Evolutionary conservation across 2,329 filamentous ascomycete species (phyloP), one percentile per base, ranked within the genome.

Genomic region (Scedosporium aurantiacum): DNA sequence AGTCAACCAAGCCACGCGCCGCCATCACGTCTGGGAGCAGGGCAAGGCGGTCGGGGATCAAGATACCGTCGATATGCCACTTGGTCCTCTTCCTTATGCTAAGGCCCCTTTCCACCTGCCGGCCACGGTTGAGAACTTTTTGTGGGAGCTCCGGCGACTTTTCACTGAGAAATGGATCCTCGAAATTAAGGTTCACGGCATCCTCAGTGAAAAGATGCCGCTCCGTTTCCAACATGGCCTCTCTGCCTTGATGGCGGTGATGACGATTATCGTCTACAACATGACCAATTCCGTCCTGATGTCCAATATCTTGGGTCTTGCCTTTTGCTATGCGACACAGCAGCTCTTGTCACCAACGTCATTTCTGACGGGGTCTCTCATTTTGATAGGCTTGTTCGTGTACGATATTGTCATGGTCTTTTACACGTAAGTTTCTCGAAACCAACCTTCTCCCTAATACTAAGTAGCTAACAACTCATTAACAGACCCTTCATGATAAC

Each of bases 381-480:
- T 97, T 8, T 78, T 97, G 1, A 76, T 79, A 8, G 90, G 88
- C 0, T 78, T 97, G 1, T 97, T 97, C 76, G 84, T 96, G 69
- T 99, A 99, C 70, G 93, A 99, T 70, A 93, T 99, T 57, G 86
- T 94, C 72, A 91, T 93, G 79, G 90, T 94, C 5, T 94, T 94
- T 70, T 94, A 88, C 70, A 92, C 89, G 76, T 86, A 70, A 74
- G 83, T 78, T 23, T 14, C 7, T 18, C 56, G 16, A 16, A 7
- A 8, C 3, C 14, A n/a, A 2, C 4, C 5, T n/a, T 5, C 7
- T n/a, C 21, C 5, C 23, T 25, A n/a, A 5, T 4, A n/a, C 16
- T 45, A 4, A 41, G 16, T 41, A 25, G 14, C 67, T 71, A 64
- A 72, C 64, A 12, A 60, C 23, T 4, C 5, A 12, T 3, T 5